A percentile compares a stretch with the other conserved stretches of the same genome.
Conservation (phyloP, 345 rosid species). For the Citrus trifoliata region DNA sequence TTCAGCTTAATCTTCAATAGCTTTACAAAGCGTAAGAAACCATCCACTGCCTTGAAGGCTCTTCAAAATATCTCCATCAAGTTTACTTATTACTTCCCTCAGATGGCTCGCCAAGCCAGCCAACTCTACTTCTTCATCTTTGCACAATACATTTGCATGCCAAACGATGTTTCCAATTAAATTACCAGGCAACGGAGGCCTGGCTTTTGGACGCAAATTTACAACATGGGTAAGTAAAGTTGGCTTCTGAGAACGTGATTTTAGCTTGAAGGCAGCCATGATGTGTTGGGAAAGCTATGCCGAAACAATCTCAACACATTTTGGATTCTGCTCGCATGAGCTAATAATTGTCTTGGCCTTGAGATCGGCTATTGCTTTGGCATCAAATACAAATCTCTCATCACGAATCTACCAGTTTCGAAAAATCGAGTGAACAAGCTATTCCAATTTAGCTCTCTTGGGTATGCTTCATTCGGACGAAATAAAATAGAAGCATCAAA, state of each 20-base stretch:
- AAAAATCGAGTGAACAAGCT: neutral
- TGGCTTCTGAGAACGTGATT: slow-evolving; percentile 19
- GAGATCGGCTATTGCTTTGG: slow-evolving; percentile 28
- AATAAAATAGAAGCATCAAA: slow-evolving; percentile 32
- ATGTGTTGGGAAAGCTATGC: slow-evolving; percentile 45
- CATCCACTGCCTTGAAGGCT: slow-evolving; percentile 13
- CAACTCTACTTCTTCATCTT: neutral
- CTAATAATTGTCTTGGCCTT: slow-evolving; percentile 28
- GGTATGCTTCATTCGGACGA: neutral
- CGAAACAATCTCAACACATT: slow-evolving; percentile 46
- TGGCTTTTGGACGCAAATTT: slow-evolving; percentile 27
- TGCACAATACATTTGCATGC: slow-evolving; percentile 6
- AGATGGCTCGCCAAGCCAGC: neutral
- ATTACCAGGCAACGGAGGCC: slow-evolving; percentile 28
- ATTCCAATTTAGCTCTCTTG: neutral
- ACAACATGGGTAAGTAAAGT: slow-evolving; percentile 33
- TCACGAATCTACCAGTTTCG: slow-evolving; percentile 4
- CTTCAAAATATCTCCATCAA: slow-evolving; percentile 16
- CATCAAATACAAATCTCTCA: slow-evolving; percentile 44
- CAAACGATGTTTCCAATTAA: slow-evolving; percentile 45
- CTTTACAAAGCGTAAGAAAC: neutral
- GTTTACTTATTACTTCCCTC: slow-evolving; percentile 5
- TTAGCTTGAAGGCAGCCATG: slow-evolving; percentile 25
- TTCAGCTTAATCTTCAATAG: neutral
- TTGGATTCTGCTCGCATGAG: slow-evolving; percentile 31